Evolutionary conservation across 163 green algal genomes (phyloP).

Genomic region (Dunaliella salina): DNA sequence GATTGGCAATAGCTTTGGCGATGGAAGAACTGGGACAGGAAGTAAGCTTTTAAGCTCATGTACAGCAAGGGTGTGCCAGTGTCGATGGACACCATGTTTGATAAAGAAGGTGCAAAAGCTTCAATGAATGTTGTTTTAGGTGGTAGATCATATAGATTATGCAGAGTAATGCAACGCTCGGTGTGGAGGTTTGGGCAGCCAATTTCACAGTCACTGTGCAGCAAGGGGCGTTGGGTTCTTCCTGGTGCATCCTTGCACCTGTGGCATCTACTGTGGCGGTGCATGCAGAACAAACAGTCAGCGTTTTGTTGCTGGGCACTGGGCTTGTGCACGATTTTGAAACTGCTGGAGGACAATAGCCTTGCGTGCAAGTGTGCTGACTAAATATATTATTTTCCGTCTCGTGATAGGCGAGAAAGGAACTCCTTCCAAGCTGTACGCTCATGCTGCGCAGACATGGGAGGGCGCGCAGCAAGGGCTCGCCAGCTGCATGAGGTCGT

Average conservation of each 20-base stretch:
- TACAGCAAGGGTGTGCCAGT: background rate
- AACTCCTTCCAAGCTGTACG: too few species aligned
- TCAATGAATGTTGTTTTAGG: background rate
- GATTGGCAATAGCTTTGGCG: background rate
- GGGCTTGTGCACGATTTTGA: slow-evolving; percentile 7
- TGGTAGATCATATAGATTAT: background rate
- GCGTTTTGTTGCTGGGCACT: slow-evolving; percentile 23
- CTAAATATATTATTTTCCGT: slow-evolving; percentile 5
- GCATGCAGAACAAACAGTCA: slow-evolving; percentile 22
- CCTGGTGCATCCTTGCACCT: slow-evolving; percentile 18
- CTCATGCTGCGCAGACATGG: too few species aligned
- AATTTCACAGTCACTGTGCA: background rate
- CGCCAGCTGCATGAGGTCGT: too few species aligned
- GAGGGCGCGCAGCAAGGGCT: too few species aligned
- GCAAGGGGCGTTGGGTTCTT: background rate
- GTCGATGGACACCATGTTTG: background rate
- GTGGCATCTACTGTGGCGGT: slow-evolving; percentile 1
- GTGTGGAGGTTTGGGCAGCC: too few species aligned
- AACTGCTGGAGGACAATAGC: slow-evolving; percentile 31
- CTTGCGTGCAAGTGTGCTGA: slow-evolving; percentile 20
- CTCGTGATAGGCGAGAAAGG: slow-evolving; percentile 28
- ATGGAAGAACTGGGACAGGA: too few species aligned
- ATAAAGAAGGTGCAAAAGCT: background rate
- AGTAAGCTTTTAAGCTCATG: too few species aligned
- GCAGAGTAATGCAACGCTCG: background rate